Conservation (phyloP, 352 stramenopile genomes). For the Globisporangium spinosum region DNA sequence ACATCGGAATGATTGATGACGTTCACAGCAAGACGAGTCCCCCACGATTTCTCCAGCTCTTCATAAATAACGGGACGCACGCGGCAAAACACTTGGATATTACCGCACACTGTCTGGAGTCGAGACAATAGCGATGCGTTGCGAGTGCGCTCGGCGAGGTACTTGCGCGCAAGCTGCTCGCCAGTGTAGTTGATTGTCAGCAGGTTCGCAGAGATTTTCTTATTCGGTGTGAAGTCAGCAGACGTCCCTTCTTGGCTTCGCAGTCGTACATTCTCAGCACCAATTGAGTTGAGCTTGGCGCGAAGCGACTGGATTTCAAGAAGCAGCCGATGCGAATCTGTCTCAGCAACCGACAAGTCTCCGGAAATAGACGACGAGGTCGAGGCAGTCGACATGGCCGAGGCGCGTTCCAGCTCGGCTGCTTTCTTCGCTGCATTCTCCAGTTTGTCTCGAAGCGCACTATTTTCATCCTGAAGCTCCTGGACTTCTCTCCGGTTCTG, state of each 20-base stretch:
- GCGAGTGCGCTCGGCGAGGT: conserved; percentile 77
- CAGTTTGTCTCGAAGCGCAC: conserved; percentile 45
- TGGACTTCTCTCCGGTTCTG: conserved; percentile 55
- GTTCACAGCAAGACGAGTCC: conserved; percentile 60
- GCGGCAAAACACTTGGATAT: conserved; percentile 93
- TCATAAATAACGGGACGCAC: conserved; percentile 83
- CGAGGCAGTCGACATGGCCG: conserved; percentile 32
- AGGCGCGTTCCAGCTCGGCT: conserved; percentile 39
- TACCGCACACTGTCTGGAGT: conserved; percentile 87
- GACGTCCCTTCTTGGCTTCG: conserved; percentile 45
- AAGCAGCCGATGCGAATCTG: conserved; percentile 22
- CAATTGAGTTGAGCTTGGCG: conserved; percentile 42
- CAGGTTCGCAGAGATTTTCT: conserved; percentile 62
- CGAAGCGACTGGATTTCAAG: conserved; percentile 62
- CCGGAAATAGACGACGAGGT: conserved; percentile 23
- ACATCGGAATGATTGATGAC: conserved; percentile 84
- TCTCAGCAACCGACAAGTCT: conserved; percentile 15
- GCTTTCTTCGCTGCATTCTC: conserved; percentile 45
- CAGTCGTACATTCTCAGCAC: conserved; percentile 53
- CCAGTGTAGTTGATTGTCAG: conserved; percentile 61
- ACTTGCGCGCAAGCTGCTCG: conserved; percentile 82
- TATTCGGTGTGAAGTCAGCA: conserved; percentile 27
- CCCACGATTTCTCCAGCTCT: conserved; percentile 58
- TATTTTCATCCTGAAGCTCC: conserved; percentile 46
- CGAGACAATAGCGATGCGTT: conserved; percentile 78